Percentiles rank a stretch among this genome's conserved stretches.
phyloP scores from a whole-genome alignment of 2,329 filamentous ascomycete species.

The Phialophora tarda region DNA sequence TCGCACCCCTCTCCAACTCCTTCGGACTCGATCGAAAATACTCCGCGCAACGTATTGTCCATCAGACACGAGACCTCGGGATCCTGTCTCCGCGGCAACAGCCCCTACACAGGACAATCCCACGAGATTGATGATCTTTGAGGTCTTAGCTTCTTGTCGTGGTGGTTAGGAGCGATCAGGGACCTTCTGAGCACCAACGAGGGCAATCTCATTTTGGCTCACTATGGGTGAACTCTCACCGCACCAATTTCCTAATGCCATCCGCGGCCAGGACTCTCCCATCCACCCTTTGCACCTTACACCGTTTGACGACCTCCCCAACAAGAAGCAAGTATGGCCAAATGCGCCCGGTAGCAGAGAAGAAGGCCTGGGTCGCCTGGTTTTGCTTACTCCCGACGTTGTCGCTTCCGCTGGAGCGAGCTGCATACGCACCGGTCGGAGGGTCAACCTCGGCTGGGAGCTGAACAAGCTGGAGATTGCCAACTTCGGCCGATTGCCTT shows the following conservation, averaged over 20 bases:
- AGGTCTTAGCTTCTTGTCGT: neutral
- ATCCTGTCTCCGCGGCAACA: neutral
- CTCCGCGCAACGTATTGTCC: neutral
- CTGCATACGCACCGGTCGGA: conserved; percentile 59
- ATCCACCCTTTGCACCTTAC: conserved; percentile 27
- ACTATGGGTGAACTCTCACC: conserved; percentile 14
- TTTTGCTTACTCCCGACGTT: conserved; percentile 59
- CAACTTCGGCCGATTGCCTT: conserved; percentile 59
- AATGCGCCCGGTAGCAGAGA: conserved; percentile 53
- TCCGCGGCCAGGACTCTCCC: neutral
- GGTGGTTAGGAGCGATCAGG: neutral
- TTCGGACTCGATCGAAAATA: neutral
- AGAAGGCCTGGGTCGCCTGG: conserved; percentile 60
- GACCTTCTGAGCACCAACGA: neutral
- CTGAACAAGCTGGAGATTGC: conserved; percentile 62
- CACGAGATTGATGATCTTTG: neutral
- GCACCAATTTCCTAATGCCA: neutral
- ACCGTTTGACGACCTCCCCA: conserved; percentile 54
- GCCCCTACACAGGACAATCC: neutral
- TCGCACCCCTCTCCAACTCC: neutral
- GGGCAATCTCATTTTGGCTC: neutral
- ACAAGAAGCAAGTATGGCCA: conserved; percentile 57
- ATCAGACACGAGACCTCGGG: neutral
- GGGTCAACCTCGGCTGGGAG: conserved; percentile 62
- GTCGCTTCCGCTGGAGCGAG: conserved; percentile 57